These are phyloP conservation scores for Fraxinus floribunda DNA, from an alignment of 305 asterid species.

Conservation along the genomic window DNA sequence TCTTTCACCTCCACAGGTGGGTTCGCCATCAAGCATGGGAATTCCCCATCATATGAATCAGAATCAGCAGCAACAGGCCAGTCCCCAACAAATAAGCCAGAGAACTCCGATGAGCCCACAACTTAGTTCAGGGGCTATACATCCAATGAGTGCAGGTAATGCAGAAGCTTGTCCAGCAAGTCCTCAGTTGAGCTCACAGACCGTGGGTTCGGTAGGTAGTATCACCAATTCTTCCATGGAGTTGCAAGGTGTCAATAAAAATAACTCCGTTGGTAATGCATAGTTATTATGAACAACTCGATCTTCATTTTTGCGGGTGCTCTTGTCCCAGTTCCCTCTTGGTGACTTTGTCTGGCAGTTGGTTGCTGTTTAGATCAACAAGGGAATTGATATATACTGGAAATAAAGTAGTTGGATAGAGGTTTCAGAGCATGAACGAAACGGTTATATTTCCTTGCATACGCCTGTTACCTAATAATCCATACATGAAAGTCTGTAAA, in stretches of 20 bases:
- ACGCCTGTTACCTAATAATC: constrained; percentile 14
- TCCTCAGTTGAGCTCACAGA: constrained; percentile 94
- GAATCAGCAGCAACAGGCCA: constrained; percentile 57
- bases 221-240: constrained; percentile 87
- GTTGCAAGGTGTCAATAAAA: constrained; percentile 78
- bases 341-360: not conserved
- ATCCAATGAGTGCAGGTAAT: constrained; percentile 60
- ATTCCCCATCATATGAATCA: constrained; percentile 67
- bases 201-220: constrained; percentile 85
- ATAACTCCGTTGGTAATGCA: constrained; percentile 57
- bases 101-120: constrained; percentile 97
- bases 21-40: constrained; percentile 81
- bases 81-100: constrained; percentile 77
- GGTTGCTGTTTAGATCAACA: not conserved
- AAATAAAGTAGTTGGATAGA: not conserved
- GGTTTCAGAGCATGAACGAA: not conserved
- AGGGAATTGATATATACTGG: constrained; percentile 16
- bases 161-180: constrained; percentile 89
- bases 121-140: constrained; percentile 85
- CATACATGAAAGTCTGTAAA: not conserved
- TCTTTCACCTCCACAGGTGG: constrained; percentile 69
- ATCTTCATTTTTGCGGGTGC: constrained; percentile 3
- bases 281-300: constrained; percentile 17
- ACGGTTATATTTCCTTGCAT: not conserved
- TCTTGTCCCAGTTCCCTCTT: not conserved